These are phyloP conservation scores for Lippia alba DNA, from an alignment of 305 asterid species.

Conservation along the genomic window DNA sequence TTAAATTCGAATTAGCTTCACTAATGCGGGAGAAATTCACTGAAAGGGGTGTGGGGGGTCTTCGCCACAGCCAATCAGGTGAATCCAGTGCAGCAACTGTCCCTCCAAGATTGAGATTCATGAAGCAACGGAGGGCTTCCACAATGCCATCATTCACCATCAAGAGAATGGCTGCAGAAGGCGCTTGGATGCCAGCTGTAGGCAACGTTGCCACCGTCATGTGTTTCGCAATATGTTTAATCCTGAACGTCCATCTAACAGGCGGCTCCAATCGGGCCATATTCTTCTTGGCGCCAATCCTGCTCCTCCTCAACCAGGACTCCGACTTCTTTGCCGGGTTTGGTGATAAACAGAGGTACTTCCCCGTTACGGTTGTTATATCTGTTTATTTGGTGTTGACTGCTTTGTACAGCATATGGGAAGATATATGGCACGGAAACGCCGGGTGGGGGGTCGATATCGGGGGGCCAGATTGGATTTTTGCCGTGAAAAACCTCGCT, in stretches of 20 bases:
- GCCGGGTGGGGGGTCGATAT: slow-evolving; percentile 88
- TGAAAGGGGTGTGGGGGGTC: slow-evolving; percentile 79
- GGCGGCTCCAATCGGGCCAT: slow-evolving; percentile 97
- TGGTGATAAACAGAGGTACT: slow-evolving; percentile 97
- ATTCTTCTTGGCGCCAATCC: slow-evolving; percentile 91
- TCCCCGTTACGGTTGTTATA: slow-evolving; percentile 85
- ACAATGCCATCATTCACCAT: slow-evolving; percentile 77
- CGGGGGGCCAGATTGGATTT: slow-evolving; percentile 92
- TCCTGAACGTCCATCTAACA: slow-evolving; percentile 77
- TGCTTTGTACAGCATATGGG: slow-evolving; percentile 83
- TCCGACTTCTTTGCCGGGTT: slow-evolving; percentile 94
- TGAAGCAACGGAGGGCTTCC: slow-evolving; percentile 93
- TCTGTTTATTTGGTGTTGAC: slow-evolving; percentile 73
- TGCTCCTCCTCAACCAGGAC: slow-evolving; percentile 91
- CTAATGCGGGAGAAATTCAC: slow-evolving; percentile 72
- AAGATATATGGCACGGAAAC: slow-evolving; percentile 84
- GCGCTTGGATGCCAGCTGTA: slow-evolving; percentile 99
- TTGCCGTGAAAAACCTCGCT: slow-evolving; percentile 89
- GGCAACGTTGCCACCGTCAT: slow-evolving; percentile 95
- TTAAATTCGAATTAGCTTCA: slow-evolving; percentile 93
- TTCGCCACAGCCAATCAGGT: slow-evolving; percentile 74
- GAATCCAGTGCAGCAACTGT: slow-evolving; percentile 68
- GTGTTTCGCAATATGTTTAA: slow-evolving; percentile 93
- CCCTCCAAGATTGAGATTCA: slow-evolving; percentile 89
- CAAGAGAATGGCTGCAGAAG: slow-evolving; percentile 84